phyloP scores from a whole-genome alignment of 2,329 filamentous ascomycete genomes.

The Fusarium sp. region DNA sequence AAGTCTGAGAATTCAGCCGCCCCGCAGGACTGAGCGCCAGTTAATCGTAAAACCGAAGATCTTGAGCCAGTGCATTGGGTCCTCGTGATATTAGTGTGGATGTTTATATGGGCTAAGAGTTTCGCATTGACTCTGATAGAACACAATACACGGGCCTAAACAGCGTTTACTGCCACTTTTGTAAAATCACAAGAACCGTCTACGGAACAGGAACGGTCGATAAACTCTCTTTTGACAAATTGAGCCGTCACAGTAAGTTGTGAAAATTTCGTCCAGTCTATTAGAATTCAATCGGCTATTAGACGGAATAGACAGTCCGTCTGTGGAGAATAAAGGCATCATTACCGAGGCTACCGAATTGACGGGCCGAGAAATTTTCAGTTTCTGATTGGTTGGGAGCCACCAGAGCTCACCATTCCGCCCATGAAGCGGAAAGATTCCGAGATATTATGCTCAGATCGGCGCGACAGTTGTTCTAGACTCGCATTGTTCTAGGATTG shows the following conservation, averaged over 20 bases:
- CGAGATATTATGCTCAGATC: background rate
- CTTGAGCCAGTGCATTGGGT: background rate
- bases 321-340: background rate
- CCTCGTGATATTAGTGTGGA: background rate
- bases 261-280: background rate
- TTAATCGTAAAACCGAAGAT: background rate
- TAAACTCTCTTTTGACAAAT: too few species aligned
- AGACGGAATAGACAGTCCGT: background rate
- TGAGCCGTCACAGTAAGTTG: too few species aligned
- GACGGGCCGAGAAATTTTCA: too few species aligned
- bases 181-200: too few species aligned
- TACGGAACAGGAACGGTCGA: too few species aligned
- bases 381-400: background rate
- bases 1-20: background rate
- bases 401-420: background rate
- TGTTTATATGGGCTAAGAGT: background rate
- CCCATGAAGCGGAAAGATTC: background rate
- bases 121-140: background rate
- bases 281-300: background rate
- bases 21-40: background rate
- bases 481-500: too few species aligned
- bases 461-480: background rate
- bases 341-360: background rate
- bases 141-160: too few species aligned
- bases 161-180: rapidly evolving